Percentiles rank a stretch among this genome's conserved stretches.
phyloP scores from a whole-genome alignment of 1,139 yeast species.

The Trichomonascaceae sp. region DNA sequence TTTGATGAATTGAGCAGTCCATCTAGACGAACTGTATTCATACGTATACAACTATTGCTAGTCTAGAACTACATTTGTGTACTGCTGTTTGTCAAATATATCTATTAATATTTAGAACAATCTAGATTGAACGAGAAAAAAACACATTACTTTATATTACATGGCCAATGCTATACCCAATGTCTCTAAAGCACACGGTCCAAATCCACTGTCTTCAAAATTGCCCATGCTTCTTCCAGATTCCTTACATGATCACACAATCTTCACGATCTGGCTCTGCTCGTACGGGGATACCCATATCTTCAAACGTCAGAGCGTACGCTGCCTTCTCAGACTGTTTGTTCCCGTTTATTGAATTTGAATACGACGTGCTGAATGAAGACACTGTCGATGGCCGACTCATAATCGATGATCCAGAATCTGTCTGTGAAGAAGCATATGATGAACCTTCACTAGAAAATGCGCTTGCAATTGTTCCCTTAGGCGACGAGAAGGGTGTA shows the following conservation, averaged over 20 bases:
- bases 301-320: slow-evolving; percentile 56
- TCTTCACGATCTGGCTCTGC: slow-evolving; percentile 23
- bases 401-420: slow-evolving; percentile 1
- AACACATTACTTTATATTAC: not conserved
- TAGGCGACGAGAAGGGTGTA: not conserved
- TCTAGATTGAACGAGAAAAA: not conserved
- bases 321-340: slow-evolving; percentile 6
- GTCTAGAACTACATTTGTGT: not conserved
- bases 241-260: slow-evolving; percentile 27
- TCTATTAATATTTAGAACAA: not conserved
- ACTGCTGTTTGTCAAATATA: not conserved
- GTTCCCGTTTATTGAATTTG: not conserved
- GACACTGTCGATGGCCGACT: slow-evolving; percentile 8
- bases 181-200: too few species aligned
- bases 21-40: not conserved
- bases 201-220: too few species aligned
- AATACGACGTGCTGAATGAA: not conserved
- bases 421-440: not conserved
- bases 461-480: not conserved
- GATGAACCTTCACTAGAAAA: not conserved
- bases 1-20: not conserved
- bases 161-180: too few species aligned
- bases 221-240: not conserved
- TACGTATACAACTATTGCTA: not conserved
- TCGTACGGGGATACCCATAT: slow-evolving; percentile 29